Evolutionary conservation across 306 rosid genomes (phyloP), one percentile per base, ranked within the genome.

Genomic region (Prosopis cineraria): DNA sequence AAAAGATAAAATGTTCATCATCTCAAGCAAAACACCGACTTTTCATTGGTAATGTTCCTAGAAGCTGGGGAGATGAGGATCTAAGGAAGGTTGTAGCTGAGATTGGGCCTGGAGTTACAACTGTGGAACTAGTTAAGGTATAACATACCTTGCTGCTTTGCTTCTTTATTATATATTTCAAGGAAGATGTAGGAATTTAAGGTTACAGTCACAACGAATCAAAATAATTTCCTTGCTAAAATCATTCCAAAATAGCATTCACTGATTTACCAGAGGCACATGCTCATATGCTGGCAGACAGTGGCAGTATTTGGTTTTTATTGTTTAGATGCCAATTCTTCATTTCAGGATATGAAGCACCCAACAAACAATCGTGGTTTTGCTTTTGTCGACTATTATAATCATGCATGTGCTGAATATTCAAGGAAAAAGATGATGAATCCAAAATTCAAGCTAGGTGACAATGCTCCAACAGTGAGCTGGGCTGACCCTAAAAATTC

Each of bases 401-500:
- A 95, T 85, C 88, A 92, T 82, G 96, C 96, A 50, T 94, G 98
- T 87, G 98, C 98, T 63, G 98, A 92, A 29, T 88, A 88, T 86
- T 87, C 97, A 48, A 87, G 90, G 85, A 92, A 88, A 85, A 88
- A 92, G 90, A 95, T 95, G 98, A 88, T 86, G 96, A 84, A 78
- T 73, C 88, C 98, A 59, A 80, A 85, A 79, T 95, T 95, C 87
- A 95, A 89, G 92, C 89, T 95, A 30, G 98, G 78, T 78, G 90
- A 84, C 77, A 95, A 95, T 83, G 87, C 97, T 72, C 98, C 98
- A 68, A 95, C 97, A 11, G 98, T 92, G 78, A 95, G 98, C 87
- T 95, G 98, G 98, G 98, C 98, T 70, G 98, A 94, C 79, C 98
- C 97, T 17, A 92, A 90, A 83, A 90, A 89, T 88, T 87, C 93